phyloP scores from a whole-genome alignment of 1,284 basidiomycete species.

The Ganoderma meredithae region DNA sequence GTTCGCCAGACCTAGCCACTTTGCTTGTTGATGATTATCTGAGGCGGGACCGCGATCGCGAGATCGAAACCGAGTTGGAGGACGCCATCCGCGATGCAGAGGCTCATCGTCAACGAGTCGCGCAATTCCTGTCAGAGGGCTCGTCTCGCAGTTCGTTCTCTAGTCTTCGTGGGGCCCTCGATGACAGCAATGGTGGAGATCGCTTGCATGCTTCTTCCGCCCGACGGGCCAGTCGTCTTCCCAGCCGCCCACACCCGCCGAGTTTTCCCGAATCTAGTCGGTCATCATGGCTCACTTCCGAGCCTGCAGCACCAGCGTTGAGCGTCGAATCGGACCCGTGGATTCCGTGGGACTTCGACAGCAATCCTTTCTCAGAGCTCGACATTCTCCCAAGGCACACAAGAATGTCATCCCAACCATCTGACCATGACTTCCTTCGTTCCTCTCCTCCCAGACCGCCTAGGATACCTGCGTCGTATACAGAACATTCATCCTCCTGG shows the following conservation, averaged over 20 bases:
- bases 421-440: not conserved
- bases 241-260: not conserved
- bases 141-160: constrained; percentile 25
- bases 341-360: not conserved
- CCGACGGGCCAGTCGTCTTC: constrained; percentile 2
- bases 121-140: constrained; percentile 20
- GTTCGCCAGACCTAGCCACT: not conserved
- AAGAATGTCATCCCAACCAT: not conserved
- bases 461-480: too few relatives aligned
- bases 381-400: not conserved
- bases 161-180: constrained; percentile 28
- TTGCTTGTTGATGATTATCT: constrained; percentile 1
- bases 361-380: not conserved
- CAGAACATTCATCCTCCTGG: not conserved
- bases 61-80: constrained; percentile 15
- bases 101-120: constrained; percentile 21
- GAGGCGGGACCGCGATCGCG: constrained; percentile 15
- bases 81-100: constrained; percentile 25
- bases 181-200: constrained; percentile 15
- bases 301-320: not conserved
- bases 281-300: not conserved
- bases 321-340: not conserved
- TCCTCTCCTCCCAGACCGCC: not conserved
- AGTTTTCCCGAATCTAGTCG: not conserved
- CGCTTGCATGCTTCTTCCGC: constrained; percentile 1